Percentiles rank a stretch among this genome's conserved stretches.
phyloP scores from a whole-genome alignment of 2,329 filamentous ascomycete genomes.

The Xylariaceae sp. region DNA sequence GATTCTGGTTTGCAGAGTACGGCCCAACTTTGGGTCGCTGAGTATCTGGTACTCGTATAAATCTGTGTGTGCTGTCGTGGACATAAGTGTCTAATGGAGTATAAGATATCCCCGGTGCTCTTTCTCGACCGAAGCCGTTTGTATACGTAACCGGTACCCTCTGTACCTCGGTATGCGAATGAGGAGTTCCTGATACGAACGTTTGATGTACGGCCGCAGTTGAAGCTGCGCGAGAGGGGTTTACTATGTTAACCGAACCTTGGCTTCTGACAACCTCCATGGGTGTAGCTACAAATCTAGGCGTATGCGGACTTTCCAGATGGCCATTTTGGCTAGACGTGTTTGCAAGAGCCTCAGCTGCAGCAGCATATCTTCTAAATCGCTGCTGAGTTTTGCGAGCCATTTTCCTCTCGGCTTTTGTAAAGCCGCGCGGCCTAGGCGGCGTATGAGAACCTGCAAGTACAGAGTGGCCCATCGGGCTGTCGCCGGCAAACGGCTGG shows the following conservation, averaged over 20 bases:
- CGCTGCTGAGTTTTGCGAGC: slow-evolving; percentile 40
- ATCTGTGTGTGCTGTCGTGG: slow-evolving; percentile 26
- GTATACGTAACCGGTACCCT: slow-evolving; percentile 1
- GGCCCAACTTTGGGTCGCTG: slow-evolving; percentile 43
- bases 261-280: slow-evolving; percentile 32
- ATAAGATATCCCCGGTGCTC: slow-evolving; percentile 12
- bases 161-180: slow-evolving; percentile 13
- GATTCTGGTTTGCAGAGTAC: slow-evolving; percentile 21
- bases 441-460: slow-evolving; percentile 27
- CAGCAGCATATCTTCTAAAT: slow-evolving; percentile 44
- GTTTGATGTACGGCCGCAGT: slow-evolving; percentile 8
- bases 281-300: slow-evolving; percentile 25
- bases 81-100: slow-evolving; percentile 17
- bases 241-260: slow-evolving; percentile 23
- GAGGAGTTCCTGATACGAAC: slow-evolving; percentile 7
- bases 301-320: slow-evolving; percentile 24
- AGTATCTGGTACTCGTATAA: slow-evolving; percentile 33
- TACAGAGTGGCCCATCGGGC: slow-evolving; percentile 25
- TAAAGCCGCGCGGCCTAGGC: slow-evolving; percentile 31
- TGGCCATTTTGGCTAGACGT: slow-evolving; percentile 25
- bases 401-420: slow-evolving; percentile 36
- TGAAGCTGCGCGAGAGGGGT: slow-evolving; percentile 13
- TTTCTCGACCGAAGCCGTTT: neutral
- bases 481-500: slow-evolving; percentile 11
- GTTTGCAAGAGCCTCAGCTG: slow-evolving; percentile 40